Conservation (phyloP, 164 flowering plant genomes). For the Kalanchoe fedtschenkoi region DNA sequence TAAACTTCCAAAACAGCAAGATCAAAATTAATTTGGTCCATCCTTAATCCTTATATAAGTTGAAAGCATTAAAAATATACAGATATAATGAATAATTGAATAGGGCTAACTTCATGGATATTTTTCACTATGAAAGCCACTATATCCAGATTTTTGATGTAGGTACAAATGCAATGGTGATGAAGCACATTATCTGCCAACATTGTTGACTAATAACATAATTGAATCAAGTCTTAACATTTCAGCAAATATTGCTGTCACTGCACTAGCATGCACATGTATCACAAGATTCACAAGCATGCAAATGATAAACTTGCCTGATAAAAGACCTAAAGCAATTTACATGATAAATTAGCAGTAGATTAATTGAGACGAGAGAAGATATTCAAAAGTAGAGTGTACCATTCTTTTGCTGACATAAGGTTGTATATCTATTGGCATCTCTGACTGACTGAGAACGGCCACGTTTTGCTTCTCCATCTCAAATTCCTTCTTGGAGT, state of each 20-base stretch:
- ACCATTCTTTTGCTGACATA: constrained; percentile 85
- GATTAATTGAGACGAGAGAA: not conserved
- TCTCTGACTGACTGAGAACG: constrained; percentile 24
- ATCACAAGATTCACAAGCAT: not conserved
- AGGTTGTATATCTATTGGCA: constrained; percentile 42
- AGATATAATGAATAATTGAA: too few relatives aligned
- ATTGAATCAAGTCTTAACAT: not conserved
- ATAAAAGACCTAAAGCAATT: not conserved
- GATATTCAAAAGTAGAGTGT: constrained; percentile 8
- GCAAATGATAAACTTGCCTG: not conserved
- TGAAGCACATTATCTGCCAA: not conserved
- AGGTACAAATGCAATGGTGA: not conserved
- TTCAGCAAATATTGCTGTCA: not conserved
- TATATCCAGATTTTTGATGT: not conserved
- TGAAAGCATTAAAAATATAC: not conserved
- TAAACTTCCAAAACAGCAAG: not conserved
- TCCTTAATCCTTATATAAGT: not conserved
- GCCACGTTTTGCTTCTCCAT: constrained; percentile 31
- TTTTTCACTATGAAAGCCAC: not conserved
- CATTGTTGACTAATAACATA: not conserved
- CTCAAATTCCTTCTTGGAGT: constrained; percentile 81
- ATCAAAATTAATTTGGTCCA: not conserved
- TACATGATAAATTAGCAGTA: not conserved
- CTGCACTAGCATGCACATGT: not conserved
- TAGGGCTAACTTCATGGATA: not conserved